phyloP scores from a whole-genome alignment of 1,139 yeast species.

The Williopsis jadinii region DNA sequence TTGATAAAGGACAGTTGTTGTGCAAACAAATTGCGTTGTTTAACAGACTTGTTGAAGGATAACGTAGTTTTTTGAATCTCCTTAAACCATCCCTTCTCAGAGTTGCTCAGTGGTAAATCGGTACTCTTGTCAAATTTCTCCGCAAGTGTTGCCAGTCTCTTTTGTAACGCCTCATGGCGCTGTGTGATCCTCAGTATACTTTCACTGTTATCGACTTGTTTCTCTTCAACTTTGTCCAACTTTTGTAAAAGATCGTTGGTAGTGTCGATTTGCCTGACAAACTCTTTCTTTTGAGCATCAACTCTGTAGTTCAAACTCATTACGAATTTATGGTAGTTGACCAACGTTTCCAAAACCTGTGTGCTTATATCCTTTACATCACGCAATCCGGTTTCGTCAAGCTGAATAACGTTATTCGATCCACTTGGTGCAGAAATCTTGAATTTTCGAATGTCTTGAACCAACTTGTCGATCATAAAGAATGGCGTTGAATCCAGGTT shows the following conservation, averaged over 20 bases:
- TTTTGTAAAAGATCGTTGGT: slow-evolving; percentile 15
- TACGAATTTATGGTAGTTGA: slow-evolving; percentile 25
- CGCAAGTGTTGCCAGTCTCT: slow-evolving; percentile 27
- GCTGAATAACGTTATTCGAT: slow-evolving; percentile 21
- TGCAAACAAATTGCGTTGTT: slow-evolving; percentile 14
- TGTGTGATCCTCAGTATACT: slow-evolving; percentile 12
- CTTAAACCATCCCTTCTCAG: slow-evolving; percentile 38
- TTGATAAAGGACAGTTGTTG: slow-evolving; percentile 21
- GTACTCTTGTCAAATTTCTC: slow-evolving; percentile 21
- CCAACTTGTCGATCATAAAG: slow-evolving; percentile 9
- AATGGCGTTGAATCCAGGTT: slow-evolving; percentile 6
- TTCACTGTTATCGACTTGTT: slow-evolving; percentile 4
- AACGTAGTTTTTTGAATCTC: slow-evolving; percentile 31
- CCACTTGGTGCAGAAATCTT: slow-evolving; percentile 14
- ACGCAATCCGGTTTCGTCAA: slow-evolving; percentile 19
- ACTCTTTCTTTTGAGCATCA: slow-evolving; percentile 12
- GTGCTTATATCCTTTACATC: slow-evolving; percentile 22
- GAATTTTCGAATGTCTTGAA: slow-evolving; percentile 1
- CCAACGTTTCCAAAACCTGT: slow-evolving; percentile 21
- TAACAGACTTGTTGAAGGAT: slow-evolving; percentile 26
- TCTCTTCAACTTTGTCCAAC: slow-evolving; percentile 1
- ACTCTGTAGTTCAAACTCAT: slow-evolving; percentile 15
- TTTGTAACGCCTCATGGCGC: slow-evolving; percentile 28
- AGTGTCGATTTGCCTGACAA: slow-evolving; percentile 31
- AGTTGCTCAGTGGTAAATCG: slow-evolving; percentile 29